These are phyloP conservation scores for Aspergillus aculeatus DNA, from an alignment of 2,329 filamentous ascomycete species.

Conservation along the genomic window DNA sequence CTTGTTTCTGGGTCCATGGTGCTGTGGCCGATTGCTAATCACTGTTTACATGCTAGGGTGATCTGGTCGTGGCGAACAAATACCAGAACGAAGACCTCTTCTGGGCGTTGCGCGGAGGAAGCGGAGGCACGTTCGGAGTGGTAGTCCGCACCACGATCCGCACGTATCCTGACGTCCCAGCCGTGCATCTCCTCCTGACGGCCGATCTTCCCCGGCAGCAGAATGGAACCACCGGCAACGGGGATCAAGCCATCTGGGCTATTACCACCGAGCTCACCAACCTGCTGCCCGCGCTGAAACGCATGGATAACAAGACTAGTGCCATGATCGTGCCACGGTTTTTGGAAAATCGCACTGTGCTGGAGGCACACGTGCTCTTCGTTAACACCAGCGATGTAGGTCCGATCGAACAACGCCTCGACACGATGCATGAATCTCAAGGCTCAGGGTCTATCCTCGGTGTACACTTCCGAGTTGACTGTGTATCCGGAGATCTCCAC, in stretches of 20 bases:
- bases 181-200: neutral
- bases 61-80: neutral
- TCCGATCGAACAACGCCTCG: neutral
- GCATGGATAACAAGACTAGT: neutral
- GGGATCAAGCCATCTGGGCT: neutral
- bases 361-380: neutral
- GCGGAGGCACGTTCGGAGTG: neutral
- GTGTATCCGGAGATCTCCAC: neutral
- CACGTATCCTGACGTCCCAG: neutral
- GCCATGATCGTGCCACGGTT: neutral
- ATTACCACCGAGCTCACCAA: neutral
- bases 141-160: neutral
- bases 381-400: neutral
- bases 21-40: neutral
- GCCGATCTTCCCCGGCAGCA: neutral
- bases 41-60: neutral
- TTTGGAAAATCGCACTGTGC: neutral
- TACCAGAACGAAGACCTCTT: neutral
- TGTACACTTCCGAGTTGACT: neutral
- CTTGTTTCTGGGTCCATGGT: too few relatives aligned
- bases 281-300: neutral
- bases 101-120: neutral
- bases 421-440: neutral
- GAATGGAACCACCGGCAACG: neutral
- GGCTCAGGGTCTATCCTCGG: neutral